Evolutionary conservation across 2,329 filamentous ascomycete genomes (phyloP).

Genomic region (Arthrobotrys pseudoclavata): DNA sequence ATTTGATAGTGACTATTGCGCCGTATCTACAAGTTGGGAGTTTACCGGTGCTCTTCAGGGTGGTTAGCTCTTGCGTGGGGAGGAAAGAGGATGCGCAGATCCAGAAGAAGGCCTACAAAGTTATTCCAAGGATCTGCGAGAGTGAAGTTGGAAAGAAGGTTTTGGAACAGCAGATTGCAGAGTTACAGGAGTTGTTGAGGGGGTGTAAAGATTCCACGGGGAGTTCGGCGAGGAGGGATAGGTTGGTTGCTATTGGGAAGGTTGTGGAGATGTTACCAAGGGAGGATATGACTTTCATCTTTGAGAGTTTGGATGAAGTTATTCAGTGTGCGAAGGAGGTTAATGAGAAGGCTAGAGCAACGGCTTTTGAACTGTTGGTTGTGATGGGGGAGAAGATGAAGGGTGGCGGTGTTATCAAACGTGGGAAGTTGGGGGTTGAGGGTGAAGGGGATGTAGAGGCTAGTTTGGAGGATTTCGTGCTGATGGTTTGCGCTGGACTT

Average conservation of each 20-base stretch:
- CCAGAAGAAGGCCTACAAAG: slow-evolving; percentile 99
- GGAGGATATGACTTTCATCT: slow-evolving; percentile 89
- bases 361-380: slow-evolving; percentile 90
- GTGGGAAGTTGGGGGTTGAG: slow-evolving; percentile 84
- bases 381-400: slow-evolving; percentile 87
- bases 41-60: slow-evolving; percentile 86
- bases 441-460: slow-evolving; percentile 81
- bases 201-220: slow-evolving; percentile 86
- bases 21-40: slow-evolving; percentile 90
- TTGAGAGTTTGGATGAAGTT: slow-evolving; percentile 89
- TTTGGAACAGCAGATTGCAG: slow-evolving; percentile 78
- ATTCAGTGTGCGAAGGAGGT: slow-evolving; percentile 97
- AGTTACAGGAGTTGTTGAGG: slow-evolving; percentile 86
- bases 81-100: slow-evolving; percentile 88
- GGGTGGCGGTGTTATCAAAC: slow-evolving; percentile 81
- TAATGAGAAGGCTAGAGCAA: slow-evolving; percentile 91
- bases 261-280: slow-evolving; percentile 83
- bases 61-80: slow-evolving; percentile 84
- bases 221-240: slow-evolving; percentile 85
- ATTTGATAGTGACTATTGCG: slow-evolving; percentile 95
- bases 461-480: slow-evolving; percentile 94
- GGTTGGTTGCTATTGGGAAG: slow-evolving; percentile 83
- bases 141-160: slow-evolving; percentile 83
- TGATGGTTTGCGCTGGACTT: slow-evolving; percentile 96
- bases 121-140: slow-evolving; percentile 89